Conservation (phyloP, 2,329 filamentous ascomycete species). For the Claviceps sorghi region DNA sequence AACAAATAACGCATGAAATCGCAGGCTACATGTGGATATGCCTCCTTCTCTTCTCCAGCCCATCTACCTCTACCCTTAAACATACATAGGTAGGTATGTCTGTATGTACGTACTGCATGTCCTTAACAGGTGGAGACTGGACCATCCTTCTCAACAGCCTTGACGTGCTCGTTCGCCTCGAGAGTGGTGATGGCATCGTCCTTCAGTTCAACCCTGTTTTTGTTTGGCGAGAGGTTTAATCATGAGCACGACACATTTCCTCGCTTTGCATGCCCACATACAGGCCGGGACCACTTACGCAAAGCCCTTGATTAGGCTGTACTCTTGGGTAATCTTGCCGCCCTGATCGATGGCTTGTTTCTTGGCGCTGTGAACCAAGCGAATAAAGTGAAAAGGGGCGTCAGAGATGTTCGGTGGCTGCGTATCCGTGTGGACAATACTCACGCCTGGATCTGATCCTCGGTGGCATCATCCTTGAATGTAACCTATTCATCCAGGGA, state of each 20-base stretch:
- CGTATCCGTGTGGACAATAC: conserved; percentile 11
- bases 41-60: too few relatives aligned
- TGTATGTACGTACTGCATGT: too few relatives aligned
- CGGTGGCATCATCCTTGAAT: conserved; percentile 54
- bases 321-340: conserved; percentile 73
- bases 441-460: conserved; percentile 54
- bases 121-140: conserved; percentile 56
- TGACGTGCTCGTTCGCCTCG: conserved; percentile 53
- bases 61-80: too few relatives aligned
- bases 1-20: too few relatives aligned
- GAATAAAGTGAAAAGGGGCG: background rate
- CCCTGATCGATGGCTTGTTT: conserved; percentile 59
- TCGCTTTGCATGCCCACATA: background rate
- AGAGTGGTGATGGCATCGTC: conserved; percentile 53
- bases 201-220: conserved; percentile 56
- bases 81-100: too few relatives aligned
- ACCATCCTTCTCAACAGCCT: conserved; percentile 59
- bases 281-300: conserved; percentile 44
- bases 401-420: background rate
- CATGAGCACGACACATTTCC: background rate
- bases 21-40: too few relatives aligned
- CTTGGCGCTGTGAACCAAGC: conserved; percentile 47
- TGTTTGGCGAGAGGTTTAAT: too few relatives aligned
- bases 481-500: conserved; percentile 46
- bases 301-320: conserved; percentile 81